phyloP scores from a whole-genome alignment of 768 basidiomycete genomes.

The Psilocybe tampanensis region DNA sequence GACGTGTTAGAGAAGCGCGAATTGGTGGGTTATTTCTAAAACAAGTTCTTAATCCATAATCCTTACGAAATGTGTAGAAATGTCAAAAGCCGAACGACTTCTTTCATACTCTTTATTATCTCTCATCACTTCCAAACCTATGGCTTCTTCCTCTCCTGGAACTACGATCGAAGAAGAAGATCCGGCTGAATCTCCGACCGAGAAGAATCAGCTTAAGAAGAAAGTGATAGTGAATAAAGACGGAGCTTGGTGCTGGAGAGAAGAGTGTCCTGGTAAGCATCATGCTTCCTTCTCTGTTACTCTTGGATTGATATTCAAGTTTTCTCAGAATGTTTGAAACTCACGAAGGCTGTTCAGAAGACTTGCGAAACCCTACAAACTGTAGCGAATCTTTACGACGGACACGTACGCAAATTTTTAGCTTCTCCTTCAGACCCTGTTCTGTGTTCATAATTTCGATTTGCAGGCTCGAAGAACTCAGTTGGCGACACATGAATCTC shows the following conservation, averaged over 20 bases:
- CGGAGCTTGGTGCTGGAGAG: conserved; percentile 88
- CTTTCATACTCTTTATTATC: conserved; percentile 76
- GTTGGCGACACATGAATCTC: conserved; percentile 70
- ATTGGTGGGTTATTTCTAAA: conserved; percentile 47
- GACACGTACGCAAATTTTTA: conserved; percentile 54
- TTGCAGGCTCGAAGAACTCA: conserved; percentile 72
- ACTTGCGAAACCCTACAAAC: conserved; percentile 72
- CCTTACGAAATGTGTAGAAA: conserved; percentile 47
- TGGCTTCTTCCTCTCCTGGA: conserved; percentile 49
- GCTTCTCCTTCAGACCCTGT: background rate
- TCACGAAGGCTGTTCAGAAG: conserved; percentile 80
- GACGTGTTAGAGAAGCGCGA: conserved; percentile 63
- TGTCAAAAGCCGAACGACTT: conserved; percentile 75
- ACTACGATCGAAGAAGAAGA: conserved; percentile 52
- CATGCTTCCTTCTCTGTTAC: background rate
- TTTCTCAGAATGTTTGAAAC: conserved; percentile 66
- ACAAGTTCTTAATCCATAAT: background rate
- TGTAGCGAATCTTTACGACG: conserved; percentile 78
- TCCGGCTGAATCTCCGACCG: conserved; percentile 11
- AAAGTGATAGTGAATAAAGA: conserved; percentile 68
- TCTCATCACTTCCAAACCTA: conserved; percentile 70
- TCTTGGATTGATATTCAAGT: background rate
- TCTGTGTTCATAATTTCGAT: background rate
- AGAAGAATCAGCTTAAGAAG: conserved; percentile 39
- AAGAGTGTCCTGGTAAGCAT: conserved; percentile 64